A percentile compares a stretch with the other conserved stretches of the same genome.
Conservation (phyloP, 2,329 filamentous ascomycete genomes). For the Penicillium decumbens region DNA sequence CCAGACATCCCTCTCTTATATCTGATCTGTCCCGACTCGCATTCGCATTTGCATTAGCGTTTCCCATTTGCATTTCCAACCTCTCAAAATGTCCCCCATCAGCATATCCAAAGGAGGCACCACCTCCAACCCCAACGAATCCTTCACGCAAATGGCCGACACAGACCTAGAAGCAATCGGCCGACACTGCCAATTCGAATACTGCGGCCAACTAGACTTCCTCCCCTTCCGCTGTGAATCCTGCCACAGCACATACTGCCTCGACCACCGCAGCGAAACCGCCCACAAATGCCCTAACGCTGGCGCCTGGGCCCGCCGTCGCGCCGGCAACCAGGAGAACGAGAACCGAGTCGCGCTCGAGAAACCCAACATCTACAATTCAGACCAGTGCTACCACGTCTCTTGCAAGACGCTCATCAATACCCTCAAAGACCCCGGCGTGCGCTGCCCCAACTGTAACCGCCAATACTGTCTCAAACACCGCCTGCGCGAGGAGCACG, state of each 20-base stretch:
- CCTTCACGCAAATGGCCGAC: conserved; percentile 46
- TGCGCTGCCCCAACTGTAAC: conserved; percentile 49
- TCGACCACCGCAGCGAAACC: conserved; percentile 85
- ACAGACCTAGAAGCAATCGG: conserved; percentile 81
- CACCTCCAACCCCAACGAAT: conserved; percentile 18
- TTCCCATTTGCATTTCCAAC: neutral
- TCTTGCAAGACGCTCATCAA: conserved; percentile 52
- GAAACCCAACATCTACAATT: conserved; percentile 55
- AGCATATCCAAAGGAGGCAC: conserved; percentile 20
- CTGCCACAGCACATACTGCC: conserved; percentile 78
- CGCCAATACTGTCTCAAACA: conserved; percentile 51
- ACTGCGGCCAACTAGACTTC: conserved; percentile 94
- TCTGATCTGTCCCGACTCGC: neutral
- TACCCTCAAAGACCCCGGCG: conserved; percentile 48
- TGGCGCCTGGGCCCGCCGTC: conserved; percentile 57
- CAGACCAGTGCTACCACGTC: conserved; percentile 48
- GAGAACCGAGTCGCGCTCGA: conserved; percentile 31
- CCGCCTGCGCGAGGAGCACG: conserved; percentile 63
- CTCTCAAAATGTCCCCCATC: conserved; percentile 24
- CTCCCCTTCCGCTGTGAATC: conserved; percentile 91
- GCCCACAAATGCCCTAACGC: conserved; percentile 65
- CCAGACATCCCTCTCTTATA: conserved; percentile 1
- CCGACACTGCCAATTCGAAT: conserved; percentile 82
- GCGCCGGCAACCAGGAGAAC: conserved; percentile 30
- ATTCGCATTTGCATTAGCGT: neutral